A percentile compares a stretch with the other conserved stretches of the same genome.
Evolutionary conservation across 2,329 filamentous ascomycete genomes (phyloP).

Genomic region (Davidsoniella australis): DNA sequence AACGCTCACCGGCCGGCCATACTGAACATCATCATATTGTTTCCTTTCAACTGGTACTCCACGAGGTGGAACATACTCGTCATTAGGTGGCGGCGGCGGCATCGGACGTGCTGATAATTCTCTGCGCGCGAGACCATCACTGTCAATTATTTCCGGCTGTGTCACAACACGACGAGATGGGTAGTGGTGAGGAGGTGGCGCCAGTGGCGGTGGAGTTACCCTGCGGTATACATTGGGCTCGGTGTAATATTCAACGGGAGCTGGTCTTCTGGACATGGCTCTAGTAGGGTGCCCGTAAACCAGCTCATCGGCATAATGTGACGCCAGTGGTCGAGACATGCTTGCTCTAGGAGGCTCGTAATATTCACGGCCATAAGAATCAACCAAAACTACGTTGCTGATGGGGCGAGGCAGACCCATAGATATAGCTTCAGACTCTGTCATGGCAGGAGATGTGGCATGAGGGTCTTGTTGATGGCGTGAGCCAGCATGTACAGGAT

Average conservation of each 20-base stretch:
- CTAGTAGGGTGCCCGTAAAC: slow-evolving; percentile 45
- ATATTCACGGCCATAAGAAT: slow-evolving; percentile 72
- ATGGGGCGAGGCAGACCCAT: slow-evolving; percentile 35
- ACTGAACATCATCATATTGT: slow-evolving; percentile 32
- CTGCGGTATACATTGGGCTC: slow-evolving; percentile 32
- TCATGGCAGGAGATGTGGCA: background rate
- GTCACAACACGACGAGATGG: slow-evolving; percentile 41
- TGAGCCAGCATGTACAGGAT: background rate
- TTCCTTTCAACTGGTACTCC: slow-evolving; percentile 24
- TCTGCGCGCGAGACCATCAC: slow-evolving; percentile 19
- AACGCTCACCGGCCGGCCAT: slow-evolving; percentile 19
- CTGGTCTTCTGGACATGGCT: slow-evolving; percentile 33
- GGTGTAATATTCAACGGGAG: slow-evolving; percentile 30
- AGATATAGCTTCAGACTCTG: slow-evolving; percentile 20
- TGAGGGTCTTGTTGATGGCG: background rate
- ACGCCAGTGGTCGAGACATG: background rate
- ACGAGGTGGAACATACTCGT: slow-evolving; percentile 33
- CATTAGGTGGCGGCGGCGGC: slow-evolving; percentile 22
- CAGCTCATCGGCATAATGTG: slow-evolving; percentile 24
- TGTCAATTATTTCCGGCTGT: slow-evolving; percentile 35
- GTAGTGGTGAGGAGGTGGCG: slow-evolving; percentile 28
- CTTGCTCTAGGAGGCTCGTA: slow-evolving; percentile 27
- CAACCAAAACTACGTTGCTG: slow-evolving; percentile 55
- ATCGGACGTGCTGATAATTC: slow-evolving; percentile 25
- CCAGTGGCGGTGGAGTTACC: slow-evolving; percentile 1